Evolutionary conservation across 441 rosid genomes (phyloP), one percentile per base, ranked within the genome.

Genomic region (Populus hybrid): DNA sequence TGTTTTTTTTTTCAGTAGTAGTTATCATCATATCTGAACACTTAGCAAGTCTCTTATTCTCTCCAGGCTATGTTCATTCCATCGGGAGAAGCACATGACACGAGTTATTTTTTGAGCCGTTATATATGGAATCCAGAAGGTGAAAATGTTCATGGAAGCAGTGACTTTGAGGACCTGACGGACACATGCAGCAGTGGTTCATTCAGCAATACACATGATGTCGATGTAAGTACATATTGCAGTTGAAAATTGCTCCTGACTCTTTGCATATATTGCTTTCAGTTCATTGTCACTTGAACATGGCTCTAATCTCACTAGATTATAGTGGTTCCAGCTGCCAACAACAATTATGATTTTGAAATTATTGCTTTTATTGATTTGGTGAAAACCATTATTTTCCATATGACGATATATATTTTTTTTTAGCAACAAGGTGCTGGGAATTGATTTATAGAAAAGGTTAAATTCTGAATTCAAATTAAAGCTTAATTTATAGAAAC

Each of bases 61-160:
- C 74, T 82, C 77, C 91, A 97, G 98, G 99, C 99, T 81, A 92
- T 86, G 90, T 94, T 97, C 89, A 93, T 93, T 81, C 99, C 99
- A 85, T 81, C 90, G 69, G 90, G 93, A 57, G 98, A 97, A 78
- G 89, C 90, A 67, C 88, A 86, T 16, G 99, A 97, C 83, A 93
- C 99, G 1, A 91, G 99, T 79, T 97, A 97, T 73, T 97, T 97
- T 86, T 90, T 92, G 93, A 92, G 99, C 86, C 86, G 98, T 14
- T 91, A 93, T 78, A 88, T 94, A 77, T 94, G 99, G 98, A 93
- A 89, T 73, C 92, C 94, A 72, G 98, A 93, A 79, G 95, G 89
- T 72, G 98, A 91, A 78, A 84, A 86, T 80, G 88, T 88, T 84
- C 86, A 87, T 69, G 98, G 98, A 83, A 91, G 91, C 53, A 93